Evolutionary conservation across 2,329 filamentous ascomycete species (phyloP), one percentile per base, ranked within the genome.

Genomic region (Cytospora chrysosperma): DNA sequence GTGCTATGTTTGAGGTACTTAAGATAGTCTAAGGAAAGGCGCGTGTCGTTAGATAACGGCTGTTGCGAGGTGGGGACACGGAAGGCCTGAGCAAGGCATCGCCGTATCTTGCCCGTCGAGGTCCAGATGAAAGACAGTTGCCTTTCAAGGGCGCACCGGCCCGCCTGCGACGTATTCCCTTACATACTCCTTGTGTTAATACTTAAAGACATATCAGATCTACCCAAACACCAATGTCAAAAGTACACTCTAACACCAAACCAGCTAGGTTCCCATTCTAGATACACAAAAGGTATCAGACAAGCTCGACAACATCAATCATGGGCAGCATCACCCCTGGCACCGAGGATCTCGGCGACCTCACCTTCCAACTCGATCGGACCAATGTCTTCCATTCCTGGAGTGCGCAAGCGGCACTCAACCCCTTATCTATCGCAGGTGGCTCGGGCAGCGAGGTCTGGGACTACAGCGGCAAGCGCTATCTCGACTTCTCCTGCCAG

Each of bases 401-500:
- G 64, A 61, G 56, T 56, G 64, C 64, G 10, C 64, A 65, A 40
- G 64, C 30, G n/a, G 40, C 61, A 1, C 64, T 65, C 37, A 60
- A 55, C 17, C 64, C 64, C 10, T 30, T 65, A 6, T 51, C 64
- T 21, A 57, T 65, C 9, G 64, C 64, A 12, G 61, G 64, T 13
- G 61, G 61, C 43, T 63, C 57, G 15, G 64, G 64, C 47, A 64
- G 52, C 57, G 61, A 65, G 19, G 54, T 63, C 21, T 65, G 64
- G 64, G 64, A 65, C 57, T 52, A 65, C 54, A 50, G 56, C 37
- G 64, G 64, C 34, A 65, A 65, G 57, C 64, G 57, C 54, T 65
- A 65, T 19, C 61, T 65, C n/a, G 64, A 65, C 26, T 65, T 65
- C 61, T 65, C 64, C 24, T 61, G 61, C 13, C 64, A 65, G 56